A percentile compares a stretch with the other conserved stretches of the same genome.
These are phyloP conservation scores for Kuraishia molischiana DNA, from an alignment of 805 yeast genomes.

Conservation along the genomic window DNA sequence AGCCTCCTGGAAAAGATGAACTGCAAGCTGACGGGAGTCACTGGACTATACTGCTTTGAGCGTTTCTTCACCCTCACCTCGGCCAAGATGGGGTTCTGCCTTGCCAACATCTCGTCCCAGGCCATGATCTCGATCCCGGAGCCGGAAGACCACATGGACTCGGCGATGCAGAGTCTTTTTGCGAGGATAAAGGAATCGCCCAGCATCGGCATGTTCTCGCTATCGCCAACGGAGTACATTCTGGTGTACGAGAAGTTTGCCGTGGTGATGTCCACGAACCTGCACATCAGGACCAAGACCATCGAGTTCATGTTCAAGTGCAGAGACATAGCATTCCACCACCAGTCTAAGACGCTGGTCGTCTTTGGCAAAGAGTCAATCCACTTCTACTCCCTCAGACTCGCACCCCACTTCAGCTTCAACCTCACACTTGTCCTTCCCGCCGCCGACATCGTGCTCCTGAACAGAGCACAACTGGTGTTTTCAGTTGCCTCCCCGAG, in stretches of 20 bases:
- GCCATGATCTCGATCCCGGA: conserved; percentile 32
- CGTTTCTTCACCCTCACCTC: not conserved
- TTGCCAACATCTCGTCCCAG: not conserved
- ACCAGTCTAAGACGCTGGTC: not conserved
- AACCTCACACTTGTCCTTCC: conserved; percentile 1
- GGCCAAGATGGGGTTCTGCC: not conserved
- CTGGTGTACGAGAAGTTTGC: conserved; percentile 67
- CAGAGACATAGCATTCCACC: conserved; percentile 26
- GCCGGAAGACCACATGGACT: conserved; percentile 8
- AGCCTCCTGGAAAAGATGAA: not conserved
- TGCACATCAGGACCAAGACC: conserved; percentile 25
- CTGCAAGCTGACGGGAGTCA: not conserved
- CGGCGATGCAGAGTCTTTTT: not conserved
- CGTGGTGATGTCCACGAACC: conserved; percentile 43
- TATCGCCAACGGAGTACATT: conserved; percentile 30
- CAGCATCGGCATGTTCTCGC: not conserved
- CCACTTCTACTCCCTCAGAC: conserved; percentile 8
- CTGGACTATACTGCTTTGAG: not conserved
- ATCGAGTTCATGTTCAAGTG: conserved; percentile 34
- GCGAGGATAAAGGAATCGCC: not conserved
- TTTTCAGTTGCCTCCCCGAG: not conserved
- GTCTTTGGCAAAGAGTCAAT: not conserved
- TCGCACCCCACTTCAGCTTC: conserved; percentile 2
- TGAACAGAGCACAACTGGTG: not conserved
- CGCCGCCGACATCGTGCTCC: not conserved